Percentiles rank a stretch among this genome's conserved stretches.
These are phyloP conservation scores for Neurospora sp. DNA, from an alignment of 495 filamentous ascomycete genomes.

Conservation along the genomic window DNA sequence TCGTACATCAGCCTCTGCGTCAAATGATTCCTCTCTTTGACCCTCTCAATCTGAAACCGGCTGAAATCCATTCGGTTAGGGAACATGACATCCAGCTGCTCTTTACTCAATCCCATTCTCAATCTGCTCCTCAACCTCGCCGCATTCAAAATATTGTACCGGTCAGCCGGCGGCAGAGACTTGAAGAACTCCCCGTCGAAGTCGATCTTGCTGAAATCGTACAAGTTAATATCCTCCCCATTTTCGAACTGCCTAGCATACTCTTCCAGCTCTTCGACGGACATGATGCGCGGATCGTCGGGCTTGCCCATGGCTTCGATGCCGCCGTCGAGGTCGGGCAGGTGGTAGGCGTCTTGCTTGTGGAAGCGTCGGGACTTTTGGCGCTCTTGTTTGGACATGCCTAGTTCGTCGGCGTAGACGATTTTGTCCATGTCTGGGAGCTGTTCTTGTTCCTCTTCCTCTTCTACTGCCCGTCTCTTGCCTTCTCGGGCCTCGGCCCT, in stretches of 20 bases:
- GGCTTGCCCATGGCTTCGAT: conserved; percentile 78
- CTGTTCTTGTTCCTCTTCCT: conserved; percentile 51
- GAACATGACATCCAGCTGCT: conserved; percentile 92
- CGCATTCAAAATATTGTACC: conserved; percentile 95
- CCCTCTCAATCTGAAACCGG: conserved; percentile 89
- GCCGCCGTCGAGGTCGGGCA: conserved; percentile 68
- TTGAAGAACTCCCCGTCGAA: conserved; percentile 90
- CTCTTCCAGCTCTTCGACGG: conserved; percentile 79
- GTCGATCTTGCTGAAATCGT: conserved; percentile 97
- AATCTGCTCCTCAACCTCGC: conserved; percentile 76
- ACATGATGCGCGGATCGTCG: conserved; percentile 92
- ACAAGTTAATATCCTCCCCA: conserved; percentile 94
- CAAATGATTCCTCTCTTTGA: conserved; percentile 83
- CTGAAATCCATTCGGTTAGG: conserved; percentile 97
- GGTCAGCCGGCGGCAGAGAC: conserved; percentile 78
- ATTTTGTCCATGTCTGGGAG: conserved; percentile 53
- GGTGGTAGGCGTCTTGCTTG: conserved; percentile 89
- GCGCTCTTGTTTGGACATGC: conserved; percentile 70
- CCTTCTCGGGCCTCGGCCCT: conserved; percentile 17
- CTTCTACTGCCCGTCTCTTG: conserved; percentile 4
- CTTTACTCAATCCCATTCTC: conserved; percentile 92
- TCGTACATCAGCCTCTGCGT: conserved; percentile 93
- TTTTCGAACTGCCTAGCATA: conserved; percentile 86
- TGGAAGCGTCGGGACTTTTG: conserved; percentile 65
- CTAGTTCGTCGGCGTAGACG: conserved; percentile 80